A percentile compares a stretch with the other conserved stretches of the same genome.
phyloP scores from a whole-genome alignment of 257 asterid genomes.

The Solanum virginianum region DNA sequence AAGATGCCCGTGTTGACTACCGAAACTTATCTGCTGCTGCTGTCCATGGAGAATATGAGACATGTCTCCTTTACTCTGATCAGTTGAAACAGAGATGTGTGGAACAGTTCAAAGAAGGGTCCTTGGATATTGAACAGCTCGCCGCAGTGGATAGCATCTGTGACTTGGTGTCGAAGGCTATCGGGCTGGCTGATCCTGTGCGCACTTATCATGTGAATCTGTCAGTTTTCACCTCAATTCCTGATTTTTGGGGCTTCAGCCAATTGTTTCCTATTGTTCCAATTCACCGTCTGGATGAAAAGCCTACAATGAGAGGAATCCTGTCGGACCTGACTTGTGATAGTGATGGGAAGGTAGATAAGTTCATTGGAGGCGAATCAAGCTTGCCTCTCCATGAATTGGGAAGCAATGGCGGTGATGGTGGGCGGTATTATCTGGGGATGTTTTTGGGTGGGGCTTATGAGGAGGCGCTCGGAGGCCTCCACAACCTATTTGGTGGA shows the following conservation, averaged over 20 bases:
- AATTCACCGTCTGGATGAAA: constrained; percentile 72
- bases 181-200: constrained; percentile 54
- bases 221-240: constrained; percentile 84
- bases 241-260: constrained; percentile 88
- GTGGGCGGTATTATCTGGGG: constrained; percentile 56
- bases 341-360: constrained; percentile 83
- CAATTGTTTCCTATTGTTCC: constrained; percentile 88
- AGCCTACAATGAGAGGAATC: constrained; percentile 53
- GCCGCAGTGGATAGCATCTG: constrained; percentile 84
- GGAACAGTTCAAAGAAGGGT: constrained; percentile 87
- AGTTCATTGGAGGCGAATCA: constrained; percentile 88
- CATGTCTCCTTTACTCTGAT: constrained; percentile 54
- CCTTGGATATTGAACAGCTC: constrained; percentile 62
- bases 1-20: constrained; percentile 50
- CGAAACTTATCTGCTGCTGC: constrained; percentile 49
- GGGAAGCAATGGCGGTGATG: constrained; percentile 22
- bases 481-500: constrained; percentile 84
- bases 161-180: constrained; percentile 53
- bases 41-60: constrained; percentile 47
- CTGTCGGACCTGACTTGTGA: constrained; percentile 90
- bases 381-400: constrained; percentile 73
- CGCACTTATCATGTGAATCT: constrained; percentile 69
- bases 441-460: constrained; percentile 98
- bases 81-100: constrained; percentile 76
- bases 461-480: constrained; percentile 88